Evolutionary conservation across 2,329 filamentous ascomycete genomes (phyloP).

Genomic region (Hysterium pulicare): DNA sequence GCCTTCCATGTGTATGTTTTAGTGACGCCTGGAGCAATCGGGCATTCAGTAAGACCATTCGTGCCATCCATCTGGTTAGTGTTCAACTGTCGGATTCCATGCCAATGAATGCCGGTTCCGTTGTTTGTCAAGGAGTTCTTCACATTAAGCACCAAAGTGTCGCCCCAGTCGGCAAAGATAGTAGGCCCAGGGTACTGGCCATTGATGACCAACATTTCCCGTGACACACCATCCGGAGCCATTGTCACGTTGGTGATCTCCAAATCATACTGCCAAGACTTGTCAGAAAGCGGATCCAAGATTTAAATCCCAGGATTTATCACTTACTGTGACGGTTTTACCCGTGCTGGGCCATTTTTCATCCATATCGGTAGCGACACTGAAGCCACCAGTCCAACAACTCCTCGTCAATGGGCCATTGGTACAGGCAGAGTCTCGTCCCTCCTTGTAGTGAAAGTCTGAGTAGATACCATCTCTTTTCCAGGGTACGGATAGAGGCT

Average conservation of each 20-base stretch:
- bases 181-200: constrained; percentile 48
- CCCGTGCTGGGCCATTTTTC: constrained; percentile 42
- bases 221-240: constrained; percentile 45
- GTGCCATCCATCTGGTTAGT: constrained; percentile 45
- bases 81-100: constrained; percentile 46
- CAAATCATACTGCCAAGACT: constrained; percentile 38
- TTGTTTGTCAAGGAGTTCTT: constrained; percentile 38
- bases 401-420: constrained; percentile 31
- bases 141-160: constrained; percentile 38
- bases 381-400: constrained; percentile 39
- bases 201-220: constrained; percentile 43
- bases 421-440: constrained; percentile 19
- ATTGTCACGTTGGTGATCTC: constrained; percentile 43
- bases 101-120: constrained; percentile 52
- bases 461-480: constrained; percentile 15
- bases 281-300: neutral
- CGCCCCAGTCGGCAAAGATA: constrained; percentile 42
- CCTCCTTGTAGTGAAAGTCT: constrained; percentile 1
- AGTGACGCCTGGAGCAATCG: constrained; percentile 57
- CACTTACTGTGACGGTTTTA: constrained; percentile 28
- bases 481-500: constrained; percentile 21
- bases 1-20: constrained; percentile 33
- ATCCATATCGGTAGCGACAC: constrained; percentile 45
- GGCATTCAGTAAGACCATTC: constrained; percentile 59
- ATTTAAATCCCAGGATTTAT: no score